Percentiles rank a stretch among this genome's conserved stretches.
Evolutionary conservation across 306 rosid genomes (phyloP).

Genomic region (Lithocarpus polystachyus): DNA sequence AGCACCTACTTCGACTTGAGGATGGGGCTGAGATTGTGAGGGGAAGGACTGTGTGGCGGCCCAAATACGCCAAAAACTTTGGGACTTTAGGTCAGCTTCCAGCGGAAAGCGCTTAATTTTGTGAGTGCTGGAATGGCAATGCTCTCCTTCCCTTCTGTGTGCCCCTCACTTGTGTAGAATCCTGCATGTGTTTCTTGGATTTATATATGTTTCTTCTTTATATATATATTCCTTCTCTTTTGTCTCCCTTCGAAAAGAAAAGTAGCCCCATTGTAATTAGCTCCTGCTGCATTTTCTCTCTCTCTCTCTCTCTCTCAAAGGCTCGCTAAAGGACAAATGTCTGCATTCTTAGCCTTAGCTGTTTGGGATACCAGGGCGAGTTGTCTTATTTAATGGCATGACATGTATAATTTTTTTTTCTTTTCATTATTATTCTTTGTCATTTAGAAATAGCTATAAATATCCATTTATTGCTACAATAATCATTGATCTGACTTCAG

Average conservation of each 20-base stretch:
- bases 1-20: conserved; percentile 91
- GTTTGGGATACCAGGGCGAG: conserved; percentile 29
- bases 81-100: conserved; percentile 48
- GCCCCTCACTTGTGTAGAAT: conserved; percentile 36
- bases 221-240: conserved; percentile 33
- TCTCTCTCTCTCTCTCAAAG: neutral
- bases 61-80: conserved; percentile 55
- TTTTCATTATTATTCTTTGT: conserved; percentile 4
- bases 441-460: conserved; percentile 6
- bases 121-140: conserved; percentile 31
- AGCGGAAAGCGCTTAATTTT: conserved; percentile 47
- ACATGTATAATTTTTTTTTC: conserved; percentile 33
- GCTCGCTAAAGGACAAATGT: neutral
- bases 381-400: conserved; percentile 36
- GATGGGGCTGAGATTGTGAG: conserved; percentile 84
- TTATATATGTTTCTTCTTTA: conserved; percentile 25
- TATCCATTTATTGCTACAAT: neutral
- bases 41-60: conserved; percentile 91
- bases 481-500: neutral
- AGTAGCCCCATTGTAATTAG: conserved; percentile 64
- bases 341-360: neutral
- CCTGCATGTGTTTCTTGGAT: conserved; percentile 58
- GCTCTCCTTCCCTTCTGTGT: conserved; percentile 16
- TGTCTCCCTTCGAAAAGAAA: conserved; percentile 32
- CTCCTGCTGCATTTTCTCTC: conserved; percentile 27